phyloP scores from a whole-genome alignment of 2,329 filamentous ascomycete genomes.

The Beauveria varroae region DNA sequence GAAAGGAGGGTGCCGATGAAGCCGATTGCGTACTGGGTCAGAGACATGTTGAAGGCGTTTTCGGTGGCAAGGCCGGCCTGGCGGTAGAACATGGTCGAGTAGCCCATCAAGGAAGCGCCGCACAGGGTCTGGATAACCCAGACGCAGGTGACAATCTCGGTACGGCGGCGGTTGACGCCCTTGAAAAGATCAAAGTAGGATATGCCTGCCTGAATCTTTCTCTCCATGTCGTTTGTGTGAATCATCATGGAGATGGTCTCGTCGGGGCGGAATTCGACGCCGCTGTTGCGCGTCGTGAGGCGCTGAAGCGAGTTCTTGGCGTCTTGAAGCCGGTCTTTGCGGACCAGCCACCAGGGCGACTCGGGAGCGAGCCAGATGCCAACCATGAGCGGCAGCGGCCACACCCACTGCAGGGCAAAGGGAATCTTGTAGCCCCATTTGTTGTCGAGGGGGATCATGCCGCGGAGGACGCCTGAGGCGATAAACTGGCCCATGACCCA shows the following conservation, averaged over 20 bases:
- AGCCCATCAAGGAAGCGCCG: constrained; percentile 43
- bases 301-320: constrained; percentile 31
- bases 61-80: constrained; percentile 33
- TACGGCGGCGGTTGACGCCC: constrained; percentile 36
- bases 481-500: constrained; percentile 31
- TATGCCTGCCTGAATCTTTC: constrained; percentile 29
- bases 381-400: constrained; percentile 31
- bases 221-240: constrained; percentile 43
- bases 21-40: constrained; percentile 30
- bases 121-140: constrained; percentile 35
- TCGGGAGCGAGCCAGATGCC: constrained; percentile 32
- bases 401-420: constrained; percentile 37
- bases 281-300: constrained; percentile 31
- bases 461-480: constrained; percentile 30
- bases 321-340: constrained; percentile 26
- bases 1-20: constrained; percentile 31
- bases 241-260: constrained; percentile 43
- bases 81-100: constrained; percentile 47
- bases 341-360: constrained; percentile 37
- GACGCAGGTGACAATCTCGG: constrained; percentile 37
- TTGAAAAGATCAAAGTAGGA: constrained; percentile 41
- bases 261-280: constrained; percentile 29
- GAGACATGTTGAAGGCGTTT: constrained; percentile 30
- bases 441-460: constrained; percentile 24
- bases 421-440: constrained; percentile 37